phyloP scores from a whole-genome alignment of 2,329 filamentous ascomycete genomes.

The Leptosphaerulina australis region DNA sequence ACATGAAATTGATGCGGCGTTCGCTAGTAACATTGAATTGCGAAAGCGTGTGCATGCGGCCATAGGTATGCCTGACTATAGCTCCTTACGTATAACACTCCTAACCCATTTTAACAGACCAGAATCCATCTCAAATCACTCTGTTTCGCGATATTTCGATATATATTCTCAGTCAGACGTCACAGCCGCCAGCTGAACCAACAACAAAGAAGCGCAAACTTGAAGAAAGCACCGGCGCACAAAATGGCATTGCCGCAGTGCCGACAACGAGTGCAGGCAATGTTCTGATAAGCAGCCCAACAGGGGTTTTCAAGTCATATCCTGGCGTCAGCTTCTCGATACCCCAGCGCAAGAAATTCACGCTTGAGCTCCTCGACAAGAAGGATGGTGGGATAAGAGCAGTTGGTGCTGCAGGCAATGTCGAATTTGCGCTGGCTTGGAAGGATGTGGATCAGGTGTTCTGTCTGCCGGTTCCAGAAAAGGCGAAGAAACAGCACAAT shows the following conservation, averaged over 20 bases:
- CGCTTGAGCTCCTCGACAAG: conserved; percentile 60
- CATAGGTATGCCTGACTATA: conserved; percentile 35
- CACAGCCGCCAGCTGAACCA: conserved; percentile 33
- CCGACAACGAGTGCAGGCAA: conserved; percentile 10
- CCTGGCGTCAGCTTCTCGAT: conserved; percentile 65
- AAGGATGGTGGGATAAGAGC: conserved; percentile 54
- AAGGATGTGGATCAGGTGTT: conserved; percentile 63
- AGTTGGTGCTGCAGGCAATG: conserved; percentile 57
- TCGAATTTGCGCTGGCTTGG: conserved; percentile 61
- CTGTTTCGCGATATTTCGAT: conserved; percentile 48
- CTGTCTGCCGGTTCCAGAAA: conserved; percentile 68
- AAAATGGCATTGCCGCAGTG: conserved; percentile 19
- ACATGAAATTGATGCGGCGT: conserved; percentile 43
- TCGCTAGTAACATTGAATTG: conserved; percentile 43
- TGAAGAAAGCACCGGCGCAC: conserved; percentile 33
- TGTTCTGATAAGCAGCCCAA: conserved; percentile 29
- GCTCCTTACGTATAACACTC: neutral
- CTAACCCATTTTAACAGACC: conserved; percentile 20
- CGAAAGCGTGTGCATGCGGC: conserved; percentile 48
- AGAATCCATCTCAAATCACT: conserved; percentile 39
- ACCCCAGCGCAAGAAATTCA: conserved; percentile 68
- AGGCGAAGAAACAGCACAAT: conserved; percentile 66
- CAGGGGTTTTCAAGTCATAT: conserved; percentile 40
- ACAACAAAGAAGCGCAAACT: conserved; percentile 50
- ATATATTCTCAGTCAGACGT: conserved; percentile 39